Evolutionary conservation across 495 filamentous ascomycete species (phyloP).

Genomic region (Penicillium egyptiacum): DNA sequence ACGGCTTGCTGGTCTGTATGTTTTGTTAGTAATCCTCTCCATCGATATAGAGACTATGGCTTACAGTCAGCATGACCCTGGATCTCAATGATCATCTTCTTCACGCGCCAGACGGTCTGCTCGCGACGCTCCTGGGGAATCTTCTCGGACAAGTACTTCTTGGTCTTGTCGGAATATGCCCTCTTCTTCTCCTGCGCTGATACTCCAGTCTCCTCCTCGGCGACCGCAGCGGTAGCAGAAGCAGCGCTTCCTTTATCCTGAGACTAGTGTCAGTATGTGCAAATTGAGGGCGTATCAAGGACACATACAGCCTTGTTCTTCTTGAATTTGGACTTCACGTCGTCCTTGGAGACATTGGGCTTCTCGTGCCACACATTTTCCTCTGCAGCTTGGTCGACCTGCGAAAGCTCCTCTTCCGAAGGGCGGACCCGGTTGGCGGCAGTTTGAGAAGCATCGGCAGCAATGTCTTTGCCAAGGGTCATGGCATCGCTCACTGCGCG

Average conservation of each 20-base stretch:
- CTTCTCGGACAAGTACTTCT: slow-evolving; percentile 76
- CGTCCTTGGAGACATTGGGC: slow-evolving; percentile 72
- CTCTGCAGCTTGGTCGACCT: slow-evolving; percentile 79
- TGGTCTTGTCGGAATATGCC: slow-evolving; percentile 49
- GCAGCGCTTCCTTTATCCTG: slow-evolving; percentile 24
- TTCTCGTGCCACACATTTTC: slow-evolving; percentile 94
- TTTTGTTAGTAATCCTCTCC: slow-evolving; percentile 6
- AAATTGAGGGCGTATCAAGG: neutral
- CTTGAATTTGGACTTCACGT: slow-evolving; percentile 66
- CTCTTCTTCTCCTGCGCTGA: slow-evolving; percentile 28
- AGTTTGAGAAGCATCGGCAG: slow-evolving; percentile 82
- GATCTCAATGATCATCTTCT: slow-evolving; percentile 97
- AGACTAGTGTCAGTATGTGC: slow-evolving; percentile 11
- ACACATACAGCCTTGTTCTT: slow-evolving; percentile 58
- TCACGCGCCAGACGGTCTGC: slow-evolving; percentile 86
- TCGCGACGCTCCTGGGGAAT: slow-evolving; percentile 93
- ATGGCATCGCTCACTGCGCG: slow-evolving; percentile 78
- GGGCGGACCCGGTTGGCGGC: slow-evolving; percentile 79
- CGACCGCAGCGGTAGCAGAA: slow-evolving; percentile 12
- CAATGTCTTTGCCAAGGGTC: slow-evolving; percentile 81
- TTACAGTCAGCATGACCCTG: slow-evolving; percentile 88
- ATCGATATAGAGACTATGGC: slow-evolving; percentile 20
- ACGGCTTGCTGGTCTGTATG: slow-evolving; percentile 74
- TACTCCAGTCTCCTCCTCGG: slow-evolving; percentile 16
- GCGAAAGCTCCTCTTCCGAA: slow-evolving; percentile 68